Conservation (phyloP, 805 yeast species). For the Ogataea paradorogensis region DNA sequence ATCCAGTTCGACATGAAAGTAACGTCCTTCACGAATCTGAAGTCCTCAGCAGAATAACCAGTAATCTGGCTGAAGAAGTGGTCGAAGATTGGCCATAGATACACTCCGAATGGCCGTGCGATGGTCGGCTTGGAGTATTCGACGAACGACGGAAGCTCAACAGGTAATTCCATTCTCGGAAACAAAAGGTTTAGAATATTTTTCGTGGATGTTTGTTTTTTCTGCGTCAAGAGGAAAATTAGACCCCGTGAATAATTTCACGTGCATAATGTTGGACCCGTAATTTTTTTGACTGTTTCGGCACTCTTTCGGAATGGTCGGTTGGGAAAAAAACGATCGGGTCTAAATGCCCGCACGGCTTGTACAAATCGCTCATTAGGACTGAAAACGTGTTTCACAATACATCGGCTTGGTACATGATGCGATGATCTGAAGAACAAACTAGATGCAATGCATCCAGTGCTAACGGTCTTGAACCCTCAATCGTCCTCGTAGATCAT, state of each 20-base stretch:
- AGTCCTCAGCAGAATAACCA: constrained; percentile 63
- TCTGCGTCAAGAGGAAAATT: background rate
- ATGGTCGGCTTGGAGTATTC: constrained; percentile 29
- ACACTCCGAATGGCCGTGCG: constrained; percentile 48
- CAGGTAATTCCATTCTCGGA: constrained; percentile 10
- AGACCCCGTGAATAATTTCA: constrained; percentile 1
- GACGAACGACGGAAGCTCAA: constrained; percentile 25
- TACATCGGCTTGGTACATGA: no score
- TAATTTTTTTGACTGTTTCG: background rate
- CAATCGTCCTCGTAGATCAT: no score
- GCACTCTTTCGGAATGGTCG: background rate
- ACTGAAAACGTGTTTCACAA: no score
- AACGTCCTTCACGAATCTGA: constrained; percentile 61
- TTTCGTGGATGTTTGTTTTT: constrained; percentile 5
- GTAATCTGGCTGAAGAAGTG: constrained; percentile 40
- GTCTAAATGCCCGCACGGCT: background rate
- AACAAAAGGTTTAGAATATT: background rate
- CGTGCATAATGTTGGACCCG: constrained; percentile 1
- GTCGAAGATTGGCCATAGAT: constrained; percentile 68
- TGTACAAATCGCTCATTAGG: background rate
- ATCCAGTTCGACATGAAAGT: constrained; percentile 66
- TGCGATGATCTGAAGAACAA: no score
- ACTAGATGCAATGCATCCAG: no score
- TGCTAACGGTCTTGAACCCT: no score
- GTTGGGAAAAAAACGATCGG: background rate